Evolutionary conservation across 768 basidiomycete genomes (phyloP), one percentile per base, ranked within the genome.

Genomic region (Termitomyces sp.): DNA sequence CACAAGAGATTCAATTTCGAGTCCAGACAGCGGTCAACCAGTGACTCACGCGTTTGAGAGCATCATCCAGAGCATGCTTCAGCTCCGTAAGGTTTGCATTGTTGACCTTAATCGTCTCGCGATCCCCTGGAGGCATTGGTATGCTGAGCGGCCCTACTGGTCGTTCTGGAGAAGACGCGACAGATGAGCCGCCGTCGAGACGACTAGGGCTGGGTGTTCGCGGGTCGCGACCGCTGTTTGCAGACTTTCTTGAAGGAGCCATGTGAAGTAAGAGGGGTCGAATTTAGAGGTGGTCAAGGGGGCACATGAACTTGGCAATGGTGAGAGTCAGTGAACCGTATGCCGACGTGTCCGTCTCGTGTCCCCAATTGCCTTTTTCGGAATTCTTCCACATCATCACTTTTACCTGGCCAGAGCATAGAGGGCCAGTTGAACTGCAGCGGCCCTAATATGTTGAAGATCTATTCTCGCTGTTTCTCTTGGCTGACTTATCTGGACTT

Each of bases 41-140:
- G 33, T 28, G 44, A 78, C 79, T 59, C 71, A 96, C 95, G 69
- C 92, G 89, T 75, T 92, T 94, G 60, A 98, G 77, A 49, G 89
- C 89, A 76, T 98, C 96, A 74, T 98, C 96, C 63, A 86, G 87
- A 18, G 87, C 82, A 66, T 87, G 86, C 73, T 88, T 88, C 65
- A 88, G 78, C 64, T 88, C 87, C 18, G 80, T 81, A 40, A 76
- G 59, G 67, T 75, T 87, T 4, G 79, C 78, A 64, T 82, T 83
- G 75, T 88, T 88, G 62, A 88, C 81, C 69, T 84, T 88, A 68
- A 88, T 75, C 7, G 74, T 71, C 56, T 88, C 86, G 51, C 85
- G 78, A 38, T 81, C 78, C 56, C 74, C 77, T 2, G 77, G 64
- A 12, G 79, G 62, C 13, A 81, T 71, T 15, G 75, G 66, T 56